Conservation (phyloP, 2,329 filamentous ascomycete species). For the Blastomyces percursus region DNA sequence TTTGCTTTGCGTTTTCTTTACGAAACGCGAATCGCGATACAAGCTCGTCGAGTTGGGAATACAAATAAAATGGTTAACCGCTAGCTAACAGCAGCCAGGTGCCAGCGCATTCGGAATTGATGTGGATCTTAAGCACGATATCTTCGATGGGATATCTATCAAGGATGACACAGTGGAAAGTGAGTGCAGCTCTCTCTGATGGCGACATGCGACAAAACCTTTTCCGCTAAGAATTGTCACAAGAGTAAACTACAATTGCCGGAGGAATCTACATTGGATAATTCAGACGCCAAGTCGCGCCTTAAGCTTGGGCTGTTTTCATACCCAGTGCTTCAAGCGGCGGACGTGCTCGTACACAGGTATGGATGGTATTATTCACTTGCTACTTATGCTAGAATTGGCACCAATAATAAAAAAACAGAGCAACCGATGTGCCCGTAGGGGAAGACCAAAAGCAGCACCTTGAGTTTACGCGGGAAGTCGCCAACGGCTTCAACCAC, state of each 20-base stretch:
- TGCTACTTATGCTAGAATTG: constrained; percentile 11
- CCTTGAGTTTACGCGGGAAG: constrained; percentile 80
- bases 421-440: constrained; percentile 87
- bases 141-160: constrained; percentile 89
- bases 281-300: constrained; percentile 45
- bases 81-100: constrained; percentile 40
- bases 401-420: constrained; percentile 22
- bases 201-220: neutral
- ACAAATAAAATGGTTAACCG: neutral
- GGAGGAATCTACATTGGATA: constrained; percentile 49
- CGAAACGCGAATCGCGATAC: no score
- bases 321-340: constrained; percentile 90
- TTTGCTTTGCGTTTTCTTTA: neutral
- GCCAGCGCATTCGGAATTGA: constrained; percentile 71
- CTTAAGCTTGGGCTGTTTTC: constrained; percentile 87
- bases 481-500: constrained; percentile 78
- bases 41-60: neutral
- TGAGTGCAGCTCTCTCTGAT: constrained; percentile 27
- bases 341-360: constrained; percentile 82
- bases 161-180: constrained; percentile 99
- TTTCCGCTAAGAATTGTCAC: constrained; percentile 6
- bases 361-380: constrained; percentile 21
- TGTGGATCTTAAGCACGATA: constrained; percentile 93
- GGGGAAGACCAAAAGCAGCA: constrained; percentile 94
- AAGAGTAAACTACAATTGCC: constrained; percentile 63